Evolutionary conservation across 2,329 filamentous ascomycete species (phyloP).

Genomic region (Plenodomus biglobosus): DNA sequence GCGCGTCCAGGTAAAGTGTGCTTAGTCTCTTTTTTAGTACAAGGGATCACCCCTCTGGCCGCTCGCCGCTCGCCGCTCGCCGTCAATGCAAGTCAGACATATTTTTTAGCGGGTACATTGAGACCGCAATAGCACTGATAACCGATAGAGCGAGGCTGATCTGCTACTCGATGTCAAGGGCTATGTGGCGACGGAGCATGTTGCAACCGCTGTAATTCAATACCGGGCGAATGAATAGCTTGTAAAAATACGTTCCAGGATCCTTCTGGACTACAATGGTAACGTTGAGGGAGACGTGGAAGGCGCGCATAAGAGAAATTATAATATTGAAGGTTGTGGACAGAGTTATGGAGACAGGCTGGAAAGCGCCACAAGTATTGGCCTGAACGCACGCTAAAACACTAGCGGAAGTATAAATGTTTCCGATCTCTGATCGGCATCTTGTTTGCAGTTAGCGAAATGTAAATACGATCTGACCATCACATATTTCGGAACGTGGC

Average conservation of each 20-base stretch:
- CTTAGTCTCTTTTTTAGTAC: slow-evolving; percentile 29
- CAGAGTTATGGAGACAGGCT: slow-evolving; percentile 5
- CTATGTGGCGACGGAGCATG: slow-evolving; percentile 22
- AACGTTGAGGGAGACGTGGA: slow-evolving; percentile 28
- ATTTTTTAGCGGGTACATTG: slow-evolving; percentile 32
- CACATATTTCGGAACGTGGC: too few relatives aligned
- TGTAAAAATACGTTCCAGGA: slow-evolving; percentile 19
- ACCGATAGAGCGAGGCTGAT: slow-evolving; percentile 11
- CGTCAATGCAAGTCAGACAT: slow-evolving; percentile 25
- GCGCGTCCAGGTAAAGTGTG: slow-evolving; percentile 31
- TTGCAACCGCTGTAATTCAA: slow-evolving; percentile 22
- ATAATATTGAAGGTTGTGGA: slow-evolving; percentile 13
- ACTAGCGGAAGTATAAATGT: too few relatives aligned
- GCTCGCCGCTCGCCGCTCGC: slow-evolving; percentile 8
- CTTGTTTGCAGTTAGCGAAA: too few relatives aligned
- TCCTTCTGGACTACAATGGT: slow-evolving; percentile 18
- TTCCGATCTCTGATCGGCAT: too few relatives aligned
- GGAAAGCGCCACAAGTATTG: too few relatives aligned
- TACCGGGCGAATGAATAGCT: slow-evolving; percentile 17
- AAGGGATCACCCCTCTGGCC: slow-evolving; percentile 16
- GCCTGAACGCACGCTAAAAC: too few relatives aligned
- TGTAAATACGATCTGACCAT: too few relatives aligned
- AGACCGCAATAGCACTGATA: slow-evolving; percentile 22
- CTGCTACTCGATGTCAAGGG: slow-evolving; percentile 14
- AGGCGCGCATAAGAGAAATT: slow-evolving; percentile 13